Base-by-base conservation (phyloP, 345 rosid genomes). In the Acer saccharum region DNA sequence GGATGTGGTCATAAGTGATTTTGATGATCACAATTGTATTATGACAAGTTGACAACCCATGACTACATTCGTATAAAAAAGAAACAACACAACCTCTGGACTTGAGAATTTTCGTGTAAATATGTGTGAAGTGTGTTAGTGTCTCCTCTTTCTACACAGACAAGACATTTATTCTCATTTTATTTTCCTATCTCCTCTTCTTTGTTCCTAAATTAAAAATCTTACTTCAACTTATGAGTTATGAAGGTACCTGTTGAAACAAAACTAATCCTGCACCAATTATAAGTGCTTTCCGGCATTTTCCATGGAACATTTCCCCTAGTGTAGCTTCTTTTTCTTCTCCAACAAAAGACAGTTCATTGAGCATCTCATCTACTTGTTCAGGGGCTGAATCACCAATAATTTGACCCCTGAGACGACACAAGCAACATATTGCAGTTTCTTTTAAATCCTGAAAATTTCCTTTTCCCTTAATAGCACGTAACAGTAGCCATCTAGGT, bases 181-280 rank as follows among this genome's bases (percentile, higher is more conserved):
- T 60, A 20, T 7, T 60, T 18, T 60, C 62, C 23, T 60, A 20
- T 20, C 64, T 60, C 27, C 64, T 60, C 27, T 60, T 58, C 21
- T 13, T 20, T 60, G 20, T 60, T n/a, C 6, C 21, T 27, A 29
- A 67, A 3, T 35, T 18, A 7, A 67, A 67, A 41, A 17, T 18
- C 64, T 11, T 63, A 71, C 39, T 69, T 72, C 48, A 20, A 35
- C 14, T 35, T 35, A 67, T 69, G 66, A 27, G 68, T 35, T 35
- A 67, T 69, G 69, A 27, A 69, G 73, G 57, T 70, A 93, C 98
- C 98, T 95, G 98, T 83, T 95, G 98, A 82, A 95, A 93, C 89
- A 95, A 86, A 80, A 95, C 98, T 78, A 95, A 81, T 65, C 98
- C 98, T 79, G 79, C 89, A 65, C 98, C 98, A 72, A 95, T 90